Percentiles rank a stretch among this genome's conserved stretches.
phyloP scores from a whole-genome alignment of 345 rosid species.

The Rhodamnia rubescens region DNA sequence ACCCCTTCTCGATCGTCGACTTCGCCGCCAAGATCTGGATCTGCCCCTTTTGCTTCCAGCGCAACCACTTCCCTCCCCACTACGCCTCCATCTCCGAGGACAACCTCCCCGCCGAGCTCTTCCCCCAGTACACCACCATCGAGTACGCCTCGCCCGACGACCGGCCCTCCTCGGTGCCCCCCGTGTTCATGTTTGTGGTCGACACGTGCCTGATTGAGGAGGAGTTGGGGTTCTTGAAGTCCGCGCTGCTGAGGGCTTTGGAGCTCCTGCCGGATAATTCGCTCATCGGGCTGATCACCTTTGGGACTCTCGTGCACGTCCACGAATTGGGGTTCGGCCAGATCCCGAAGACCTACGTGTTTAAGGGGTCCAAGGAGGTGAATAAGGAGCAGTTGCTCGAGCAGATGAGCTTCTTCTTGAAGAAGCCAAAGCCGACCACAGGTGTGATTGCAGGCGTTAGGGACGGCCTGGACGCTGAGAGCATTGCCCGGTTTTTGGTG shows the following conservation, averaged over 20 bases:
- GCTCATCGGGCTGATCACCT: slow-evolving; percentile 71
- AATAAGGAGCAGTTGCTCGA: slow-evolving; percentile 78
- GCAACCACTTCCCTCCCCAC: slow-evolving; percentile 71
- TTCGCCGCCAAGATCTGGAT: slow-evolving; percentile 78
- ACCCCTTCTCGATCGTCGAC: slow-evolving; percentile 75
- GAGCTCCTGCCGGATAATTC: slow-evolving; percentile 64
- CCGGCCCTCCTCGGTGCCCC: slow-evolving; percentile 27
- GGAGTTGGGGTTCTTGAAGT: slow-evolving; percentile 71
- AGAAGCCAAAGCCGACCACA: slow-evolving; percentile 61
- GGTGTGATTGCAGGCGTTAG: slow-evolving; percentile 87
- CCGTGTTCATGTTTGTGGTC: slow-evolving; percentile 67
- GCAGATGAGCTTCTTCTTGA: slow-evolving; percentile 66
- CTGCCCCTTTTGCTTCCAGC: slow-evolving; percentile 89
- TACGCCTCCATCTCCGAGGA: slow-evolving; percentile 72
- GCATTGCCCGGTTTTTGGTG: slow-evolving; percentile 78
- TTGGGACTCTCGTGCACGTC: slow-evolving; percentile 64
- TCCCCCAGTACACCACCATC: slow-evolving; percentile 75
- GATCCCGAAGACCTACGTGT: slow-evolving; percentile 63
- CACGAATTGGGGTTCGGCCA: slow-evolving; percentile 79
- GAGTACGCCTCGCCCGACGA: slow-evolving; percentile 57
- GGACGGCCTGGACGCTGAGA: slow-evolving; percentile 82
- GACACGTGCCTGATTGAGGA: slow-evolving; percentile 85
- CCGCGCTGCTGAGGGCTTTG: slow-evolving; percentile 70
- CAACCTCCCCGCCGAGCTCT: slow-evolving; percentile 87
- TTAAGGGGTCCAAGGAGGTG: slow-evolving; percentile 70